phyloP scores from a whole-genome alignment of 1,284 basidiomycete genomes.

The Malassezia restricta region DNA sequence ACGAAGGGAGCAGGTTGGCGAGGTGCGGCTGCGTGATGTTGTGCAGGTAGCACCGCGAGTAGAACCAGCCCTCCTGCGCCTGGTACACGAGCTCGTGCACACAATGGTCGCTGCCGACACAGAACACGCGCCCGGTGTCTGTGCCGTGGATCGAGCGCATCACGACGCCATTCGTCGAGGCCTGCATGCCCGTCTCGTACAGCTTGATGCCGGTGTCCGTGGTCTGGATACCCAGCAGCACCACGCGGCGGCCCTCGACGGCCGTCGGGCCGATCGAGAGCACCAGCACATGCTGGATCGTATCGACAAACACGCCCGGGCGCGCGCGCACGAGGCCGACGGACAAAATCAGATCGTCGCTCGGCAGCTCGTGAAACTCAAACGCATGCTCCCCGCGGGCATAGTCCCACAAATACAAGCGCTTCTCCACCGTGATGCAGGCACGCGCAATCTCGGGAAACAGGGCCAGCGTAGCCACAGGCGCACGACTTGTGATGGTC shows the following conservation, averaged over 20 bases:
- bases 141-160: slow-evolving; percentile 75
- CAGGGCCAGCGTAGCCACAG: slow-evolving; percentile 53
- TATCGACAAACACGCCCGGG: slow-evolving; percentile 71
- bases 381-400: slow-evolving; percentile 78
- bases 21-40: slow-evolving; percentile 54
- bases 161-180: slow-evolving; percentile 58
- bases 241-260: slow-evolving; percentile 56
- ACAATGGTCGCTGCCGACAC: slow-evolving; percentile 71
- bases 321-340: slow-evolving; percentile 44
- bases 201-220: slow-evolving; percentile 63
- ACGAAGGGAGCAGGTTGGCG: slow-evolving; percentile 42
- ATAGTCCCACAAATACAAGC: slow-evolving; percentile 94
- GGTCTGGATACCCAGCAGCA: slow-evolving; percentile 63
- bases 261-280: slow-evolving; percentile 57
- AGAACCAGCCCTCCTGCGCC: slow-evolving; percentile 83
- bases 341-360: slow-evolving; percentile 68
- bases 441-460: slow-evolving; percentile 85
- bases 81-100: slow-evolving; percentile 89
- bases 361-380: slow-evolving; percentile 76
- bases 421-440: slow-evolving; percentile 90
- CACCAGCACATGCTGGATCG: slow-evolving; percentile 77
- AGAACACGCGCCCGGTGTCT: slow-evolving; percentile 73
- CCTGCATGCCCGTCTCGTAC: slow-evolving; percentile 75
- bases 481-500: slow-evolving; percentile 30
- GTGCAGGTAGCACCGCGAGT: slow-evolving; percentile 60